Conservation (phyloP, 1,139 yeast genomes). For the Yamadazyma oceani region DNA sequence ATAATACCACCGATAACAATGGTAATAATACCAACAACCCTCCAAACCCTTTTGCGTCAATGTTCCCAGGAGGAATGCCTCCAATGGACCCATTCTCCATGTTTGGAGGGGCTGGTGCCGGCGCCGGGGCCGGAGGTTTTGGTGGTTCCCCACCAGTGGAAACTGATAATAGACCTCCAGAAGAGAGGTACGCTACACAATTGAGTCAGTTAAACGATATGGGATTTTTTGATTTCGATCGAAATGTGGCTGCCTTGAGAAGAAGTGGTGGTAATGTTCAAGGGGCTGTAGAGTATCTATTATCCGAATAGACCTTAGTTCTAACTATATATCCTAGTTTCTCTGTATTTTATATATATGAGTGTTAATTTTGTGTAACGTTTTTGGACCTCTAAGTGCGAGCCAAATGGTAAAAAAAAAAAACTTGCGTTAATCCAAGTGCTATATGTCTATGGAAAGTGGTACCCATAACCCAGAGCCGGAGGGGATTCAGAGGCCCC, state of each 20-base stretch:
- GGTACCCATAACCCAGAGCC: too few species aligned
- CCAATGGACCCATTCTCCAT: slow-evolving; percentile 45
- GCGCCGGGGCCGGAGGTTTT: slow-evolving; percentile 15
- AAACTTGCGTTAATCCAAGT: too few species aligned
- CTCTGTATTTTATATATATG: too few species aligned
- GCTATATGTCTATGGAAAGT: too few species aligned
- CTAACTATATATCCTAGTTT: too few species aligned
- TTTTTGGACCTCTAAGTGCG: too few species aligned
- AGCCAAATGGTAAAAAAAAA: too few species aligned
- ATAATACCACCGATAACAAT: slow-evolving; percentile 12
- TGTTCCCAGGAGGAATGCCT: slow-evolving; percentile 42
- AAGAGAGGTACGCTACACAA: slow-evolving; percentile 88
- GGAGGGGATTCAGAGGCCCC: too few species aligned
- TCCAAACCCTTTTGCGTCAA: slow-evolving; percentile 53
- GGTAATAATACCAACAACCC: slow-evolving; percentile 24
- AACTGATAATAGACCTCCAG: slow-evolving; percentile 87
- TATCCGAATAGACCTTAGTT: slow-evolving; percentile 26
- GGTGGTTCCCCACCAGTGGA: slow-evolving; percentile 39
- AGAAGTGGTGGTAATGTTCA: slow-evolving; percentile 97
- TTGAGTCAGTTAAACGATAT: slow-evolving; percentile 91
- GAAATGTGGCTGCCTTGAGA: slow-evolving; percentile 87
- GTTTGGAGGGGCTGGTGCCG: slow-evolving; percentile 39
- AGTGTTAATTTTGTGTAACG: too few species aligned
- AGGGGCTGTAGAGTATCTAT: slow-evolving; percentile 89
- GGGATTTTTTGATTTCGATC: slow-evolving; percentile 93